Evolutionary conservation across 2,329 filamentous ascomycete species (phyloP).

Genomic region (Aspergillus arachidicola): DNA sequence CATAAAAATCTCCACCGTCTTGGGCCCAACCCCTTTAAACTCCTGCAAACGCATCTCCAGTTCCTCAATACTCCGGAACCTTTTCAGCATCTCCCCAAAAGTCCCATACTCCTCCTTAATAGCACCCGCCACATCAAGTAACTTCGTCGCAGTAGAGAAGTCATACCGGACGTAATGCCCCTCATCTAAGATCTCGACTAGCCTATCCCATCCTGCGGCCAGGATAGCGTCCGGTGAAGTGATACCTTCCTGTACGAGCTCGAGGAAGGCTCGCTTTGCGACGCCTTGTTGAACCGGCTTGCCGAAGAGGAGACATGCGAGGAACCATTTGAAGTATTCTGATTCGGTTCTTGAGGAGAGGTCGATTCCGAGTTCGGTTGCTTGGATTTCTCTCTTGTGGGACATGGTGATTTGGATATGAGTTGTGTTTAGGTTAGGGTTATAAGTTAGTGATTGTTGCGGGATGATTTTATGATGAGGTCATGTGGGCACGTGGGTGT

Average conservation of each 20-base stretch:
- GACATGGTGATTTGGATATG: neutral
- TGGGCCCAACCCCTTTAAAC: neutral
- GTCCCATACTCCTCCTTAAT: conserved; percentile 13
- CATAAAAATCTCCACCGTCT: neutral
- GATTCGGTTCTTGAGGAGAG: conserved; percentile 7
- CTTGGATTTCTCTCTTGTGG: neutral
- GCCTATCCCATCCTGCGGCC: conserved; percentile 18
- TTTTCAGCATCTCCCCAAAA: conserved; percentile 3
- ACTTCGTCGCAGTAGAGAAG: conserved; percentile 19
- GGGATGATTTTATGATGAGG: neutral
- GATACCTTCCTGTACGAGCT: conserved; percentile 13
- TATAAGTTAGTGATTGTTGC: no score
- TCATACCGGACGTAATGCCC: conserved; percentile 22
- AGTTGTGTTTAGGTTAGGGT: no score
- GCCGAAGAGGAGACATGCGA: conserved; percentile 21
- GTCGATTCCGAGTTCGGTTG: conserved; percentile 10
- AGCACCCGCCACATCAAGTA: conserved; percentile 16
- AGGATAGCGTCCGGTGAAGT: conserved; percentile 18
- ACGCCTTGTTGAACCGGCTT: conserved; percentile 22
- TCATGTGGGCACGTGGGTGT: neutral
- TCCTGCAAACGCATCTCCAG: neutral
- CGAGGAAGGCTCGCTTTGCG: conserved; percentile 15
- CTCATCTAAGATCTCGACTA: conserved; percentile 21
- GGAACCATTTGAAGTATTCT: conserved; percentile 23
- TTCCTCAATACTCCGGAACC: neutral